Conservation (phyloP, 345 rosid species). For the Acer negundo region DNA sequence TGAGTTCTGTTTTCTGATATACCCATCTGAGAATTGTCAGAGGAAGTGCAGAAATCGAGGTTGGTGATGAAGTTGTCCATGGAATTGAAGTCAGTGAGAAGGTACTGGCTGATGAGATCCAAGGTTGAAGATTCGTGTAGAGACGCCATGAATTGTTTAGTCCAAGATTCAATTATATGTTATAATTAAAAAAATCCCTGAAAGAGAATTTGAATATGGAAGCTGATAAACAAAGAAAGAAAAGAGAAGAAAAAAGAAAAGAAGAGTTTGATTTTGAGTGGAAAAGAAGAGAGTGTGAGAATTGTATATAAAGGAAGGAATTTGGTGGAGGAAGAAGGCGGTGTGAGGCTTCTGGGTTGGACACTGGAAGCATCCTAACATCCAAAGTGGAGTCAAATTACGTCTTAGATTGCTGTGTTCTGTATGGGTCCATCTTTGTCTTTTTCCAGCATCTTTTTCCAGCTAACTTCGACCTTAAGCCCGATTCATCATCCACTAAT, state of each 20-base stretch:
- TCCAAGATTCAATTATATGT: too few species aligned
- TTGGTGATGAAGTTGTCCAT: conserved; percentile 36
- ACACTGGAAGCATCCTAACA: neutral
- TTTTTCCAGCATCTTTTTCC: neutral
- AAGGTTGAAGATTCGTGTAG: conserved; percentile 45
- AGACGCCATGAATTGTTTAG: conserved; percentile 22
- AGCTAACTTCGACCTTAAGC: neutral
- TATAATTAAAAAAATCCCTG: too few species aligned
- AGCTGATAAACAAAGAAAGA: too few species aligned
- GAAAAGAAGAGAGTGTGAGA: conserved; percentile 26
- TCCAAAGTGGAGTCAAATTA: neutral
- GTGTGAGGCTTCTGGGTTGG: conserved; percentile 3
- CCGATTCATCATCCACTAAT: neutral
- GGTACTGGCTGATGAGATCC: conserved; percentile 66
- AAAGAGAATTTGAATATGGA: too few species aligned
- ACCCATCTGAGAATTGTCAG: neutral
- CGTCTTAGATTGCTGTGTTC: neutral
- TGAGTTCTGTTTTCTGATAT: neutral
- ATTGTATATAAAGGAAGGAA: conserved; percentile 22
- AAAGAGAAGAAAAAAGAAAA: neutral
- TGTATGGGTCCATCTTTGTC: neutral
- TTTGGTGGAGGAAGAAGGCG: neutral
- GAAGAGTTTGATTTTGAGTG: conserved; percentile 26
- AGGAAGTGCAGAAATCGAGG: conserved; percentile 21
- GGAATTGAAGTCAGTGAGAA: conserved; percentile 52